Base-by-base conservation (phyloP, 768 basidiomycete species). In the Dioszegia crocea region DNA sequence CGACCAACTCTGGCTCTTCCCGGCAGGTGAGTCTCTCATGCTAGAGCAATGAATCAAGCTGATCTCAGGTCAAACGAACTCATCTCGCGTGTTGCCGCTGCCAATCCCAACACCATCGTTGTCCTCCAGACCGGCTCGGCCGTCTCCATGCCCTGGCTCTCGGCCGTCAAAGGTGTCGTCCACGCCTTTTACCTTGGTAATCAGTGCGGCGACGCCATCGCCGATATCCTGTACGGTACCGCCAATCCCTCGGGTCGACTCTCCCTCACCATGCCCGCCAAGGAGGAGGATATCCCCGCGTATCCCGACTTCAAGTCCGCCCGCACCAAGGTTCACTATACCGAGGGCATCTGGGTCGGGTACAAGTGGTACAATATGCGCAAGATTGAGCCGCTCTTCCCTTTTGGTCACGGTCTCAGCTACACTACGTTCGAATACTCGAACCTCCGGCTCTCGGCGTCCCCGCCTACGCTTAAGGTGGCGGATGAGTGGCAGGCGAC, bases 351-450 rank as follows among this genome's bases (percentile, higher is more conserved):
- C 40, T 62, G 53, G 53, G 57, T 62, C 23, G 61, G 61, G n/a
- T 62, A 62, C 45, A 87, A 86, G 67, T 80, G 84, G 64, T 47
- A 57, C 45, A 58, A 62, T 51, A 26, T 53, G 27, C 51, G 50
- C 45, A 41, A 51, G 24, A 79, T 86, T 33, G 73, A 78, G 51
- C 82, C 86, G 1, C 78, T 87, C 27, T 87, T 86, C 75, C 80
- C 84, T n/a, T 87, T 88, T 69, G 86, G 87, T 83, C 85, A 63
- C 40, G 88, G 88, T 23, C 78, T 88, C 12, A 88, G 88, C 0
- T 89, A 89, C 75, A 88, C 88, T 8, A 82, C 78, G 2, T 89
- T 89, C 71, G 66, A 74, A 2, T 79, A 85, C 27, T 81, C 81
- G 0, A 76, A 82, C 51, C 68, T 87, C 8, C 47, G 60, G 0